Conservation (phyloP, 768 basidiomycete species). For the Trametes cinnabarina region DNA sequence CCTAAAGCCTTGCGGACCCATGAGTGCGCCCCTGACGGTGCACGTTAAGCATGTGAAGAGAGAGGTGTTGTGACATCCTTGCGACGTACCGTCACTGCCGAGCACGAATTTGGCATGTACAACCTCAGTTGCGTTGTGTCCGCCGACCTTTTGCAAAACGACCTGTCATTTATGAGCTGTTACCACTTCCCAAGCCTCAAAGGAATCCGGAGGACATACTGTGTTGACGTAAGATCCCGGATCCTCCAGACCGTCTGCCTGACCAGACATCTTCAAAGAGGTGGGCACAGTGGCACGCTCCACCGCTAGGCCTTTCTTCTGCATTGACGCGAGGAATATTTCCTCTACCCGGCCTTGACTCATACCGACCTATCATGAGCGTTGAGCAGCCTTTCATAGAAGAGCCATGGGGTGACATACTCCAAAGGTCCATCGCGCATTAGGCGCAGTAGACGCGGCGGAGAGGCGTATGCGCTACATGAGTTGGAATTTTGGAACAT, state of each 20-base stretch:
- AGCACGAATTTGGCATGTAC: constrained; percentile 72
- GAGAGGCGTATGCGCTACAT: neutral
- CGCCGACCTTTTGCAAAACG: too few species aligned
- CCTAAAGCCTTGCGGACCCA: constrained; percentile 72
- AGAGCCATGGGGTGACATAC: constrained; percentile 31
- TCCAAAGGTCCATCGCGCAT: constrained; percentile 72
- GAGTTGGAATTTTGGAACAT: neutral
- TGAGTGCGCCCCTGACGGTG: constrained; percentile 66
- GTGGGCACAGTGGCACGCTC: constrained; percentile 49
- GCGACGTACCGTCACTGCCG: constrained; percentile 59
- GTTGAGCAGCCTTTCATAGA: neutral
- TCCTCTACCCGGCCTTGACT: constrained; percentile 65
- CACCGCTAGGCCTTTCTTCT: constrained; percentile 44
- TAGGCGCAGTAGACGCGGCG: constrained; percentile 49
- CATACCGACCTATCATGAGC: constrained; percentile 45
- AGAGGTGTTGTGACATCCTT: neutral
- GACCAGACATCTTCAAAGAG: constrained; percentile 45
- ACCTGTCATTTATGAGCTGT: constrained; percentile 38
- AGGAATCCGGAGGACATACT: neutral
- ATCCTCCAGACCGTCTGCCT: constrained; percentile 42
- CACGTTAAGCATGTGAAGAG: neutral
- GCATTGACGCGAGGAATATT: constrained; percentile 58
- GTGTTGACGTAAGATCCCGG: constrained; percentile 22
- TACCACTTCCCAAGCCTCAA: constrained; percentile 35
- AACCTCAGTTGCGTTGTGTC: too few species aligned